Base-by-base conservation (phyloP, 805 yeast species). In the Saccharomyces mikatae region DNA sequence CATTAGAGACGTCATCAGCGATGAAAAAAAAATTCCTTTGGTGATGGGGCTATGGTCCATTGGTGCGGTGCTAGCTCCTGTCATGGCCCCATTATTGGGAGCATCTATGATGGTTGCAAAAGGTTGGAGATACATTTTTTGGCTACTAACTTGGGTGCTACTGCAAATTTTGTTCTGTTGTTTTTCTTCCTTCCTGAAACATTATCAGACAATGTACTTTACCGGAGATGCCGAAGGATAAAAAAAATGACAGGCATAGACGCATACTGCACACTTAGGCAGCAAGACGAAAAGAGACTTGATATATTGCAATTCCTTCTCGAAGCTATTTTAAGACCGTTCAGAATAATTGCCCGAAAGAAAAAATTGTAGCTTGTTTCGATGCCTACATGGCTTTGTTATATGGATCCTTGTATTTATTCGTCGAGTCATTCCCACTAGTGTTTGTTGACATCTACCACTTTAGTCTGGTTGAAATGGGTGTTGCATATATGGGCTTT, bases 41-140 rank as follows among this genome's bases (percentile, higher is more conserved):
- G 29, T 28, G 56, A 88, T 87, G 47, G 89, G 89, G 51, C 80
- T 89, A 21, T 86, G 83, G 68, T 80, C 88, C 47, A 84, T 85
- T 48, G 89, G 89, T 49, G 89, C 89, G 2, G 82, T 83, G 65
- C 59, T 84, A 50, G 89, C 88, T 50, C 89, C 89, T 10, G 81
- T 78, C 50, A 68, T 80, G 64, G 87, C 87, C 50, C 87, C 87
- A 10, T 69, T 83, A 30, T 72, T 82, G 54, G 87, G 86, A 61
- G 87, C 87, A 46, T 77, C 74, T 55, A 72, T 84, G 56, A 83
- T 81, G 51, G 85, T 80, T 62, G 70, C 78, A 57, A 76, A 74
- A 14, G 80, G 84, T 29, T 85, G 89, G 89, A 76, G 89, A 71
- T 85, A 89, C 89, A 68, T 79, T 44, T 84, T 83, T 63, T 82